A percentile compares a stretch with the other conserved stretches of the same genome.
Evolutionary conservation across 768 basidiomycete species (phyloP).

Genomic region (Holtermanniella nyarrowii): DNA sequence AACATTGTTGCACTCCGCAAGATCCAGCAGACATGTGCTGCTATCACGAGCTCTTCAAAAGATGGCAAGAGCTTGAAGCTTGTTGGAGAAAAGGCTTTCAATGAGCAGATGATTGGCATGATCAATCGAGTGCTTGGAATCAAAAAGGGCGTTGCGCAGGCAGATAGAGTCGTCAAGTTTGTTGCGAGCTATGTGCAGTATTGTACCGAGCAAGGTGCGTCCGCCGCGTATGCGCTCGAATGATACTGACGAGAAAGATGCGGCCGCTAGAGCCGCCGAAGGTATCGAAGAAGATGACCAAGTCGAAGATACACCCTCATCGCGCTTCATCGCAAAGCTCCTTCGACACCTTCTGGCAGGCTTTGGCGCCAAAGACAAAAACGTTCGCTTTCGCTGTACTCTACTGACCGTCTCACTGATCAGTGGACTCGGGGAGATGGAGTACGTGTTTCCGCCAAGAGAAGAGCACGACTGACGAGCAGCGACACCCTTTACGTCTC

Average conservation of each 20-base stretch:
- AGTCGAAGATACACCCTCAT: slow-evolving; percentile 40
- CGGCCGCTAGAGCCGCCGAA: not conserved
- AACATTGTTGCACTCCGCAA: slow-evolving; percentile 75
- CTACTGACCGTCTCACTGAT: slow-evolving; percentile 72
- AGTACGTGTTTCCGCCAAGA: slow-evolving; percentile 49
- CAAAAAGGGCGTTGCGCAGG: slow-evolving; percentile 70
- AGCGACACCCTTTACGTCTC: slow-evolving; percentile 66
- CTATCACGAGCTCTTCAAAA: slow-evolving; percentile 39
- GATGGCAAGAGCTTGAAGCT: slow-evolving; percentile 51
- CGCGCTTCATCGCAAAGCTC: slow-evolving; percentile 59
- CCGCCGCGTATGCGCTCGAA: not conserved
- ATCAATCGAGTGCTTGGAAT: slow-evolving; percentile 54
- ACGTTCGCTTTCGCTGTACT: slow-evolving; percentile 66
- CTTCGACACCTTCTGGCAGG: slow-evolving; percentile 66
- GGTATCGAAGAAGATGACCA: not conserved
- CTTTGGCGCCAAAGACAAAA: slow-evolving; percentile 77
- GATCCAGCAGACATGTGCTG: slow-evolving; percentile 57
- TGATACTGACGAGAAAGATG: not conserved
- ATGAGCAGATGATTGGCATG: slow-evolving; percentile 54
- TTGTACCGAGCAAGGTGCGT: slow-evolving; percentile 64
- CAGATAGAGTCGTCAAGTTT: slow-evolving; percentile 72
- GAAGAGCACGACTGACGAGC: not conserved
- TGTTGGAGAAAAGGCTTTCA: slow-evolving; percentile 67
- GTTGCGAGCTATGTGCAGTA: slow-evolving; percentile 66
- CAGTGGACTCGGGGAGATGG: slow-evolving; percentile 67